Percentiles rank a stretch among this genome's conserved stretches.
phyloP scores from a whole-genome alignment of 2,329 filamentous ascomycete species.

The Penicillium sp. region DNA sequence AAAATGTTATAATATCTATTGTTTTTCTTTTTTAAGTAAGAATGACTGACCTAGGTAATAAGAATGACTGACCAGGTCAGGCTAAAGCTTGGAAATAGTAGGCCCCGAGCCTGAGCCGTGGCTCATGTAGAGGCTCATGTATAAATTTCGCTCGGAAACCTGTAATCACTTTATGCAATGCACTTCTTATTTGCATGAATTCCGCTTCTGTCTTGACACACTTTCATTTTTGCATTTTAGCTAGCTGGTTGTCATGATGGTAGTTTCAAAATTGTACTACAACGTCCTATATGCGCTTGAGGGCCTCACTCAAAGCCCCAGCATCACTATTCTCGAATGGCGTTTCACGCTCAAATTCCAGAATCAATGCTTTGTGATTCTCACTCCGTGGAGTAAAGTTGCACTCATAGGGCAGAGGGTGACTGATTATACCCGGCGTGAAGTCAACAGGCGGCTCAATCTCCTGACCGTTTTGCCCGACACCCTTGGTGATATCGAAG shows the following conservation, averaged over 20 bases:
- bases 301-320: not conserved
- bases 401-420: constrained; percentile 24
- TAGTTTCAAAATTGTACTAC: no score
- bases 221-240: no score
- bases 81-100: no score
- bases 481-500: constrained; percentile 44
- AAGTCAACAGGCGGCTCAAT: constrained; percentile 39
- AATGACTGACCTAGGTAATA: no score
- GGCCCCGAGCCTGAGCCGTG: no score
- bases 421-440: constrained; percentile 30
- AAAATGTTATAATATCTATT: not conserved
- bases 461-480: constrained; percentile 37
- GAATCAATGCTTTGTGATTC: not conserved
- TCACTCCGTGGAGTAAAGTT: not conserved
- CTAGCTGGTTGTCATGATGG: no score
- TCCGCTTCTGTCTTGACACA: no score
- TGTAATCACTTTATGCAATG: no score
- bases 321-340: not conserved
- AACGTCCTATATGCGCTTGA: not conserved
- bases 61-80: not conserved
- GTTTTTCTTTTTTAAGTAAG: no score
- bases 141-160: no score
- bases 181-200: no score
- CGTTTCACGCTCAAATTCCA: not conserved
- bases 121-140: no score